Conservation (phyloP, 2,329 filamentous ascomycete species). For the Colletotrichum shisoi region DNA sequence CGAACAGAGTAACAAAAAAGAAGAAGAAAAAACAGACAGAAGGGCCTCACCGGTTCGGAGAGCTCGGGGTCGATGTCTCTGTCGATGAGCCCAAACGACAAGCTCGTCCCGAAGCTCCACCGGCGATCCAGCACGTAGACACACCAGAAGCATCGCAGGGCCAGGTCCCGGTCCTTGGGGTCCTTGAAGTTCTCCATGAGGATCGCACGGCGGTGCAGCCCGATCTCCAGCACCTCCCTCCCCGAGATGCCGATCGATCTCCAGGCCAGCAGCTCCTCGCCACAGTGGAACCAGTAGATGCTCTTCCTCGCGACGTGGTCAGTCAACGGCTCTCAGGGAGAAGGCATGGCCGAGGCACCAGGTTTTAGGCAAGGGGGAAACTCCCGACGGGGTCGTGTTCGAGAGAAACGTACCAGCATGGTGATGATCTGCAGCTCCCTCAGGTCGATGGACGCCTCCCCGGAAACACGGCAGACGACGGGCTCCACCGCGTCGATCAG, state of each 20-base stretch:
- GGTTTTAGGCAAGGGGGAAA: no score
- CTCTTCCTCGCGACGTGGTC: constrained; percentile 44
- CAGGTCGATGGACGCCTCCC: constrained; percentile 44
- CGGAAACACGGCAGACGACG: constrained; percentile 43
- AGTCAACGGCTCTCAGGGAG: not conserved
- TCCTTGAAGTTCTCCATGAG: constrained; percentile 52
- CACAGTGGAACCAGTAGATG: constrained; percentile 55
- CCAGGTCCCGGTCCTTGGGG: constrained; percentile 44
- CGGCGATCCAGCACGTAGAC: constrained; percentile 61
- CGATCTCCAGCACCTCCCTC: constrained; percentile 57
- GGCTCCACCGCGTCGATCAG: constrained; percentile 47
- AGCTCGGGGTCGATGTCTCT: constrained; percentile 59
- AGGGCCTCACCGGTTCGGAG: constrained; percentile 51
- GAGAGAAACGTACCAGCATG: constrained; percentile 43
- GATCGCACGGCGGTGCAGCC: constrained; percentile 57
- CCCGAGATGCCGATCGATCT: constrained; percentile 57
- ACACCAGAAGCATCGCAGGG: constrained; percentile 57
- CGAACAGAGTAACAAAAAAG: no score
- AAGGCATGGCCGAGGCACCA: not conserved
- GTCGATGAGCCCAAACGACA: constrained; percentile 59
- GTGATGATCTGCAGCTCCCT: constrained; percentile 48
- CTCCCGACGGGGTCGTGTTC: not conserved
- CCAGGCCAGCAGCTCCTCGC: constrained; percentile 60
- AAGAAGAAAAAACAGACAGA: not conserved
- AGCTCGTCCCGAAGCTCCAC: constrained; percentile 61